These are phyloP conservation scores for Elongisporangium senticosum DNA, from an alignment of 352 stramenopile species.

Conservation along the genomic window DNA sequence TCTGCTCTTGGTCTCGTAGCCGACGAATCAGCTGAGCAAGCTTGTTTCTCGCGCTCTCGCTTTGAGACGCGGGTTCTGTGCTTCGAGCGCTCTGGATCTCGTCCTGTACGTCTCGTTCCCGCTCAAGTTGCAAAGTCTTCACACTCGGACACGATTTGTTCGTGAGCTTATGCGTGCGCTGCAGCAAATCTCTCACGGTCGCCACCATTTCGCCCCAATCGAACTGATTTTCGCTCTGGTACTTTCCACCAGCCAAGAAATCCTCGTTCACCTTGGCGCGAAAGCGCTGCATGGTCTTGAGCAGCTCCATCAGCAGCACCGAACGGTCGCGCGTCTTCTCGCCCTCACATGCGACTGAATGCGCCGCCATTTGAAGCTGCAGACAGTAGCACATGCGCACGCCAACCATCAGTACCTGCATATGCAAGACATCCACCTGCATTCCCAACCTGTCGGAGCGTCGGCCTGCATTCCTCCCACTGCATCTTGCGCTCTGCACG, in stretches of 20 bases:
- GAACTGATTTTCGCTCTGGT: neutral
- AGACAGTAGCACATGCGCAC: neutral
- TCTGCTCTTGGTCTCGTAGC: slow-evolving; percentile 24
- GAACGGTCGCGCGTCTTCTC: slow-evolving; percentile 3
- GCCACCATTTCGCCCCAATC: too few relatives aligned
- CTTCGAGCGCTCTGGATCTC: neutral
- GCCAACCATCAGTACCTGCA: slow-evolving; percentile 4
- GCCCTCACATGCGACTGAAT: slow-evolving; percentile 3
- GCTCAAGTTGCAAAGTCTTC: too few relatives aligned
- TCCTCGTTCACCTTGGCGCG: slow-evolving; percentile 10
- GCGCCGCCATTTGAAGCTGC: slow-evolving; percentile 21
- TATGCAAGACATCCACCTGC: too few relatives aligned
- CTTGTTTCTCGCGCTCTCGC: too few relatives aligned
- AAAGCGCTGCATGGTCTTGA: slow-evolving; percentile 19
- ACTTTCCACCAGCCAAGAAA: slow-evolving; percentile 7
- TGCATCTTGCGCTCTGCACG: too few relatives aligned
- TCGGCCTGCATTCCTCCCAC: too few relatives aligned
- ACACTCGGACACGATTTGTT: too few relatives aligned
- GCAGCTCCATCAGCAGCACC: slow-evolving; percentile 11
- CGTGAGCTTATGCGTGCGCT: too few relatives aligned
- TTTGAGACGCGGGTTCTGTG: too few relatives aligned
- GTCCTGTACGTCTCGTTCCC: too few relatives aligned
- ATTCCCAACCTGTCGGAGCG: too few relatives aligned
- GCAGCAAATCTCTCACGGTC: too few relatives aligned
- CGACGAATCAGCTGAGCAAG: slow-evolving; percentile 11